Base-by-base conservation (phyloP, 1,284 basidiomycete species). In the Cutaneotrichosporon arboriforme region DNA sequence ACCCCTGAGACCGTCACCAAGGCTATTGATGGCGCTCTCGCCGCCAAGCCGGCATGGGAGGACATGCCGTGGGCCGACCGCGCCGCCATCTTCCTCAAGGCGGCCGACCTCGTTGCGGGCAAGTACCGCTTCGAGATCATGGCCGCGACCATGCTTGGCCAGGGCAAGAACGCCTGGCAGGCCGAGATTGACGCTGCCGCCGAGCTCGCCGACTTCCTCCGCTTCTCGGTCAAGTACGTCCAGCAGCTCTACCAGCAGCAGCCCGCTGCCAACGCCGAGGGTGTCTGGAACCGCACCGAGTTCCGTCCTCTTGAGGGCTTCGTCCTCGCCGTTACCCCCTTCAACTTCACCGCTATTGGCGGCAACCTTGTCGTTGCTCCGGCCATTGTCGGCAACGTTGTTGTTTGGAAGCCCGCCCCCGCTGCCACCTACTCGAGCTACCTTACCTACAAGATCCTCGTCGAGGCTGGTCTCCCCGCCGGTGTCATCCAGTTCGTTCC, bases 121-220 rank as follows among this genome's bases (percentile, higher is more conserved):
- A 97, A 97, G 81, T 97, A 96, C 76, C 81, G 93, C 67, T 92
- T 90, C 79, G 86, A 88, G 77, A 80, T 99, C 50, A 83, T 97
- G 78, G 96, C 96, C 31, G 92, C 94, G 31, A 97, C 94, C 44
- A 97, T 98, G 79, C 81, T 99, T 42, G 94, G 94, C 13, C 94
- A 99, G 78, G 94, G 96, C 49, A 99, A 99, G 83, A 99, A 97
- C 73, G 86, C 83, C 12, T 98, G 94, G 94, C 94, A 99, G 78
- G 96, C 94, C 20, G 94, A 99, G 81, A 98, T 99, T 60, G 94
- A 99, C 76, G 90, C 96, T 49, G 94, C 92, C 23, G 94, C 96
- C 15, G 94, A 97, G 90, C 78, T 96, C 53, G 76, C 82, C 52
- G 94, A 99, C 76, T 99, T 99, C 80, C 84, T 97, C 76, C 83